These are phyloP conservation scores for Ceratobasidium sp. DNA, from an alignment of 1,284 basidiomycete genomes.

Conservation along the genomic window DNA sequence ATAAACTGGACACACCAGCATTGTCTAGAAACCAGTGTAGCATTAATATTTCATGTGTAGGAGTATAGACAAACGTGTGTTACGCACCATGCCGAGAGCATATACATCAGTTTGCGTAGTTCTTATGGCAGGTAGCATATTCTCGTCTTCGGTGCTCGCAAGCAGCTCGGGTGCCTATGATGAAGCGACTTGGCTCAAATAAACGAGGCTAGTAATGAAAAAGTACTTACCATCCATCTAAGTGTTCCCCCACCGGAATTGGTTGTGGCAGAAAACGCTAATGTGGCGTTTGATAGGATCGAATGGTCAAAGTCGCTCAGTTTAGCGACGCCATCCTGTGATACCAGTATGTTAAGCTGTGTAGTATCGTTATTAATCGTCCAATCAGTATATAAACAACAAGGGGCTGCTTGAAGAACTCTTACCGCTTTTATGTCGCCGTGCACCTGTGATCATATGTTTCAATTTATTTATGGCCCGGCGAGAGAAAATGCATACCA, in stretches of 20 bases:
- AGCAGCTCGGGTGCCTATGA: background rate
- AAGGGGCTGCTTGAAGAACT: background rate
- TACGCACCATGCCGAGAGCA: slow-evolving; percentile 3
- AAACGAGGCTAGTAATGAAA: background rate
- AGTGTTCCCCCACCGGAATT: background rate
- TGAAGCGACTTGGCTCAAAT: too few relatives aligned
- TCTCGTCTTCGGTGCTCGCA: too few relatives aligned
- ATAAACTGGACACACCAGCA: too few relatives aligned
- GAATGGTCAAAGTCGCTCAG: background rate
- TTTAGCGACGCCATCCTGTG: background rate
- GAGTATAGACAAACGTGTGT: too few relatives aligned
- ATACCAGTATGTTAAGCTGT: slow-evolving; percentile 8
- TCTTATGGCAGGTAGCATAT: background rate
- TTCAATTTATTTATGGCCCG: background rate
- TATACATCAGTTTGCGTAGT: slow-evolving; percentile 12
- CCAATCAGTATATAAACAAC: background rate
- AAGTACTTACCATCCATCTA: slow-evolving; percentile 2
- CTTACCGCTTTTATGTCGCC: slow-evolving; percentile 8
- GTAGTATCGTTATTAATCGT: background rate
- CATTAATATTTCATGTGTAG: too few relatives aligned
- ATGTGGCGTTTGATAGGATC: background rate
- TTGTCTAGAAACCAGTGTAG: too few relatives aligned
- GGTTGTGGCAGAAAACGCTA: background rate
- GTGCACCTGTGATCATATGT: slow-evolving; percentile 1
- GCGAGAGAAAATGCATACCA: background rate